Base-by-base conservation (phyloP, 257 asterid genomes). In the Voacanga thouarsii region DNA sequence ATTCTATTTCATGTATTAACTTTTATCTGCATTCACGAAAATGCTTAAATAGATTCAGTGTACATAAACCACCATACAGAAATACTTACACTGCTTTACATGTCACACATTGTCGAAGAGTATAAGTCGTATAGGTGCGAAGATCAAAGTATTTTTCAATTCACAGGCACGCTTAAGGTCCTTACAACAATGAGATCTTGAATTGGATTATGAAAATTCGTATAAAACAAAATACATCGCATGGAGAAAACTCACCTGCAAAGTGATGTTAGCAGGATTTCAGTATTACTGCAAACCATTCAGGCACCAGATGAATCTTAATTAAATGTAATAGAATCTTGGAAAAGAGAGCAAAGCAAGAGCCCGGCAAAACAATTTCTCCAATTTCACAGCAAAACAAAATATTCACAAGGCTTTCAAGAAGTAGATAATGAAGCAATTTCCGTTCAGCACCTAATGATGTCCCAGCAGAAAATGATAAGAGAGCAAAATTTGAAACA, bases 401-500 rank as follows among this genome's bases (percentile, higher is more conserved):
- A 41, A 23, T 41, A 68, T 68, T 9, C n/a, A 41, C 30, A 68
- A 68, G 71, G 47, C 71, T 19, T 19, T 26, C 3, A 26, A 19
- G 47, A 65, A 65, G 24, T 9, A 4, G 39, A 24, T 12, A 60
- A 60, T 24, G 14, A 65, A 16, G 19, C 51, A 68, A 21, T 68
- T 68, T 19, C 44, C n/a, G 23, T 18, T 67, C 49, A 9, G 50
- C 16, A 67, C 50, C 72, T 21, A 67, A 67, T 68, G 73, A 68
- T 68, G 73, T 68, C 53, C 73, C 51, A 41, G 37, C 24, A n/a
- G 73, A 68, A 68, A 68, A 68, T 41, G 73, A 12, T 21, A 68
- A 53, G 30, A 33, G 19, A 68, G 30, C 73, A 68, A 41, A 68
- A 68, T 68, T 66, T 68, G 73, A 53, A 68, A 41, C 73, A 68